phyloP scores from a whole-genome alignment of 1,139 yeast species.

The Petasospora rhodanensis region DNA sequence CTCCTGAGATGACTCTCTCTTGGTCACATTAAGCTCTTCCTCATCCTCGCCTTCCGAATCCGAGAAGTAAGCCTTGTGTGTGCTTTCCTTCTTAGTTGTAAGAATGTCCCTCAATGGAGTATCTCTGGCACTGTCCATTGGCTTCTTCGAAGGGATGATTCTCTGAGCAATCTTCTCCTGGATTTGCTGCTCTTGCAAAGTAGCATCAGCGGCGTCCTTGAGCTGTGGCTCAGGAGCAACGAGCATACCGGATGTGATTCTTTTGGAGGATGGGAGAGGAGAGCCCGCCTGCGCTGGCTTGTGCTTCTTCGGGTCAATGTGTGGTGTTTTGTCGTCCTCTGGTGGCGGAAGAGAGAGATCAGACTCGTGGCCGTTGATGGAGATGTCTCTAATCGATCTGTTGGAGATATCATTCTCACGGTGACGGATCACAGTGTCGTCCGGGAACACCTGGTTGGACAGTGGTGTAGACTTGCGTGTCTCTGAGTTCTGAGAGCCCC shows the following conservation, averaged over 20 bases:
- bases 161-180: constrained; percentile 22
- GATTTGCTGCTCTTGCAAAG: constrained; percentile 25
- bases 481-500: constrained; percentile 16
- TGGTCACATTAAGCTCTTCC: too few species aligned
- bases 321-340: constrained; percentile 18
- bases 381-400: constrained; percentile 16
- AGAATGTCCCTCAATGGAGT: constrained; percentile 8
- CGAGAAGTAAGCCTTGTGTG: constrained; percentile 12
- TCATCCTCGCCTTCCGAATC: constrained; percentile 11
- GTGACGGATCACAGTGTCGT: too few species aligned
- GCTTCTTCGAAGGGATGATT: constrained; percentile 22
- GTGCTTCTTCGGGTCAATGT: constrained; percentile 22
- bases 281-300: constrained; percentile 16
- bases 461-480: constrained; percentile 31
- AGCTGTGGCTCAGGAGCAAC: constrained; percentile 37
- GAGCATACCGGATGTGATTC: constrained; percentile 70
- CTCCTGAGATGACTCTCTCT: too few species aligned
- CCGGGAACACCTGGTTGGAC: constrained; percentile 35
- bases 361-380: constrained; percentile 19
- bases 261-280: constrained; percentile 33
- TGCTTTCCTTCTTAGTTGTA: constrained; percentile 2
- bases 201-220: constrained; percentile 33
- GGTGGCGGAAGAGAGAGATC: constrained; percentile 26
- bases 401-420: constrained; percentile 4
- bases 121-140: too few species aligned